A percentile compares a stretch with the other conserved stretches of the same genome.
phyloP scores from a whole-genome alignment of 176 grass and related monocot species.

The Ensete glaucum region DNA sequence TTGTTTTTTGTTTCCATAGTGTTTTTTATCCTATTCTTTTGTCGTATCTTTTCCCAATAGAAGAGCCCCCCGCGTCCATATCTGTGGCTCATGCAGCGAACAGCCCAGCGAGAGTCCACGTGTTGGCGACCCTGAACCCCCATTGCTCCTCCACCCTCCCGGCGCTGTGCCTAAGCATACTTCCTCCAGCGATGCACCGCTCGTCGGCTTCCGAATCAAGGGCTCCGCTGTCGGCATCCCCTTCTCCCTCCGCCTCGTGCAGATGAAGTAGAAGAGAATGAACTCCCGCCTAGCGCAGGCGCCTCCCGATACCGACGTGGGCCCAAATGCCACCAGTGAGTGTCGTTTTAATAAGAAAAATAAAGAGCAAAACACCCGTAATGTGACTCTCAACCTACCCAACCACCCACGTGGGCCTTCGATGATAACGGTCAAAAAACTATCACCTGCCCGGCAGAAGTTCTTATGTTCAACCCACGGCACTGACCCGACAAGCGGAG shows the following conservation, averaged over 20 bases:
- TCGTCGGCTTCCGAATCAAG: background rate
- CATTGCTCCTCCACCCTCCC: slow-evolving; percentile 8
- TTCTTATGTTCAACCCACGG: too few relatives aligned
- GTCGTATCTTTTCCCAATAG: too few relatives aligned
- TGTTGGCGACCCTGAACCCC: background rate
- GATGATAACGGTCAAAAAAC: too few relatives aligned
- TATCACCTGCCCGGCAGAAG: too few relatives aligned
- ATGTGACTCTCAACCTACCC: too few relatives aligned
- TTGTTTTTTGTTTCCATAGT: too few relatives aligned
- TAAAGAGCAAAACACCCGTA: too few relatives aligned
- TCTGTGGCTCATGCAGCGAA: background rate
- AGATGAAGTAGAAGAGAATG: slow-evolving; percentile 16
- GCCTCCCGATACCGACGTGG: slow-evolving; percentile 9
- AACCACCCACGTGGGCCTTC: too few relatives aligned
- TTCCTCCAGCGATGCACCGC: background rate
- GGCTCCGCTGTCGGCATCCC: slow-evolving; percentile 4
- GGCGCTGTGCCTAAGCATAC: background rate
- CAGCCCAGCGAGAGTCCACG: background rate
- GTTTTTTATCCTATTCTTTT: too few relatives aligned
- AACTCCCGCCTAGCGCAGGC: background rate
- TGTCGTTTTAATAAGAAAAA: too few relatives aligned
- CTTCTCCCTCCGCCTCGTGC: slow-evolving; percentile 19
- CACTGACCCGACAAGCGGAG: too few relatives aligned
- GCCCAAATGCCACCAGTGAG: too few relatives aligned
- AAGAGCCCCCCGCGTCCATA: background rate